These are phyloP conservation scores for Arabidopsis thaliana DNA, from an alignment of 345 rosid species.

Conservation along the genomic window DNA sequence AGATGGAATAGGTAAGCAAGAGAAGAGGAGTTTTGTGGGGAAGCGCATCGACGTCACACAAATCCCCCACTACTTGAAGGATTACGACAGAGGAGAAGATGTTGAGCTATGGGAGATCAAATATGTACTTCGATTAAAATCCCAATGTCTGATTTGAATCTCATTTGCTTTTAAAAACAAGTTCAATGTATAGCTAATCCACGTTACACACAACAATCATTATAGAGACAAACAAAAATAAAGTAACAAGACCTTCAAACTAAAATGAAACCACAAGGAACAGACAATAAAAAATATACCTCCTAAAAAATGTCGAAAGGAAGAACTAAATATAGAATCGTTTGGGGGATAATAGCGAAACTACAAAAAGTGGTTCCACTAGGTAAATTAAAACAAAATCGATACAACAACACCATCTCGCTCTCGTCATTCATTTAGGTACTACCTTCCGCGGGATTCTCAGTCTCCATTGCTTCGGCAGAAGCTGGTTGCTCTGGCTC, in stretches of 20 bases:
- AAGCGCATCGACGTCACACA: slow-evolving; percentile 55
- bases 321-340: neutral
- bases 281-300: neutral
- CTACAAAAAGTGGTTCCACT: slow-evolving; percentile 21
- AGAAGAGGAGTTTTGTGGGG: slow-evolving; percentile 54
- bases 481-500: slow-evolving; percentile 59
- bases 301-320: slow-evolving; percentile 22
- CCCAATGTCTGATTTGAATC: neutral
- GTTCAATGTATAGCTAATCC: neutral
- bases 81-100: slow-evolving; percentile 74
- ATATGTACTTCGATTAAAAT: slow-evolving; percentile 22
- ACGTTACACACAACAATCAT: neutral
- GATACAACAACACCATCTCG: slow-evolving; percentile 28
- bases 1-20: slow-evolving; percentile 42
- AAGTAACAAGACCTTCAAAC: neutral
- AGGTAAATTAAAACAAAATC: slow-evolving; percentile 25
- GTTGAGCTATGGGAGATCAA: slow-evolving; percentile 84
- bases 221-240: neutral
- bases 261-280: neutral
- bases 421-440: slow-evolving; percentile 11
- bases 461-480: slow-evolving; percentile 82
- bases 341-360: neutral
- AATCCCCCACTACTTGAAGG: slow-evolving; percentile 62
- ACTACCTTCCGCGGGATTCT: slow-evolving; percentile 44
- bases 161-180: neutral